Evolutionary conservation across 1,139 yeast species (phyloP), one percentile per base, ranked within the genome.

Genomic region (Kodamaea sp.): DNA sequence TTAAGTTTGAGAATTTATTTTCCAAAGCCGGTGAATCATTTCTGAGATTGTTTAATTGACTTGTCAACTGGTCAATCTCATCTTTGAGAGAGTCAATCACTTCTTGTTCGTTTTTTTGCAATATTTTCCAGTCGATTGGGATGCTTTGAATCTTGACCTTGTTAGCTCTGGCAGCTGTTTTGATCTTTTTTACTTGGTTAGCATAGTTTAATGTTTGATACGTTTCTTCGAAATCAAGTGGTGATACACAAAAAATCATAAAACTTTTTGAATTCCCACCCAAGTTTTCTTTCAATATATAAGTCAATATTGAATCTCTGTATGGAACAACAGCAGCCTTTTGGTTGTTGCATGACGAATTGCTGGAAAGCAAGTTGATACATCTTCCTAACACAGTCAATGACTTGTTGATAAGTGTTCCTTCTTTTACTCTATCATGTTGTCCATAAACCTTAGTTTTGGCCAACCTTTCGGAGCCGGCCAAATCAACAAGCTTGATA

Each of bases 201-300:
- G 94, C 94, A 54, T 85, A 85, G 43, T 87, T 68, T 41, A 85
- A 63, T 0, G 95, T 85, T 32, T 85, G 84, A 46, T 77, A 60
- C 0, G 87, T 80, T 50, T 85, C 95, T 20, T 84, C 92, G 52
- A 77, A 78, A 53, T 81, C 88, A 9, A 84, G 68, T 0, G 95
- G 90, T 0, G 90, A 80, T 1, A 84, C 66, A 54, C 90, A 83
- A 29, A 86, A 86, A 7, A 84, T 68, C 90, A 84, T 84, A 31
- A 79, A 79, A 1, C 88, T 84, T 51, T 80, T 81, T 23, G 87
- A 79, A 51, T 84, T 84, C 1, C 92, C 92, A 1, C 87, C 84
- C 27, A 84, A 65, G 46, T 79, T 79, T 47, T 84, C 90, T 51
- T 81, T 81, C 41, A 85, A 66, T 4, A 85, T 62, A 75, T 88